phyloP scores from a whole-genome alignment of 2,329 filamentous ascomycete species.

The Dactylonectria estremocensis region DNA sequence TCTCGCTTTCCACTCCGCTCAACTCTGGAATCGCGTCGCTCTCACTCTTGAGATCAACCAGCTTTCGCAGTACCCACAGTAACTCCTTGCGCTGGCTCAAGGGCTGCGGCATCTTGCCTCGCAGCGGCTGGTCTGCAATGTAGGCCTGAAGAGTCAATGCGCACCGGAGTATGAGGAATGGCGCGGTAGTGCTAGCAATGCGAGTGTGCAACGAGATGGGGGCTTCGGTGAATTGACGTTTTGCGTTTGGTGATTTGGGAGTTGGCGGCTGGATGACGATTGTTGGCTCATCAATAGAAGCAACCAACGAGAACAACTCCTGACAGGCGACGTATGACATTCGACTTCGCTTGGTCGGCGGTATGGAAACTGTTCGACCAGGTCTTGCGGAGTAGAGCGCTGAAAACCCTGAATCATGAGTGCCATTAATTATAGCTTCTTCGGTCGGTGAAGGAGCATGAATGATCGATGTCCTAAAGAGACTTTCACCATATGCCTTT shows the following conservation, averaged over 20 bases:
- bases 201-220: slow-evolving; percentile 62
- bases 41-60: slow-evolving; percentile 79
- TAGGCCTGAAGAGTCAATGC: slow-evolving; percentile 88
- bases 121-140: slow-evolving; percentile 90
- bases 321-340: slow-evolving; percentile 88
- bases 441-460: slow-evolving; percentile 74
- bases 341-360: slow-evolving; percentile 74
- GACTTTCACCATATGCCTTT: slow-evolving; percentile 78
- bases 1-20: slow-evolving; percentile 66
- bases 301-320: slow-evolving; percentile 81
- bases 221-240: slow-evolving; percentile 36
- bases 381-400: slow-evolving; percentile 74
- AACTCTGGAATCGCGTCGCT: slow-evolving; percentile 76
- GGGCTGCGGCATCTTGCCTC: slow-evolving; percentile 91
- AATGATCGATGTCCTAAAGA: slow-evolving; percentile 88
- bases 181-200: slow-evolving; percentile 82
- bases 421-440: slow-evolving; percentile 66
- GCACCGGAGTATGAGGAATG: slow-evolving; percentile 86
- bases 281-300: slow-evolving; percentile 57
- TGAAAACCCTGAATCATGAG: slow-evolving; percentile 66
- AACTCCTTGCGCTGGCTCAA: slow-evolving; percentile 85
- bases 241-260: slow-evolving; percentile 56
- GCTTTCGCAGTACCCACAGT: slow-evolving; percentile 75
- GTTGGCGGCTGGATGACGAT: slow-evolving; percentile 61
- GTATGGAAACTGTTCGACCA: slow-evolving; percentile 80